Evolutionary conservation across 352 stramenopile genomes (phyloP).

Genomic region (Globisporangium lucens): DNA sequence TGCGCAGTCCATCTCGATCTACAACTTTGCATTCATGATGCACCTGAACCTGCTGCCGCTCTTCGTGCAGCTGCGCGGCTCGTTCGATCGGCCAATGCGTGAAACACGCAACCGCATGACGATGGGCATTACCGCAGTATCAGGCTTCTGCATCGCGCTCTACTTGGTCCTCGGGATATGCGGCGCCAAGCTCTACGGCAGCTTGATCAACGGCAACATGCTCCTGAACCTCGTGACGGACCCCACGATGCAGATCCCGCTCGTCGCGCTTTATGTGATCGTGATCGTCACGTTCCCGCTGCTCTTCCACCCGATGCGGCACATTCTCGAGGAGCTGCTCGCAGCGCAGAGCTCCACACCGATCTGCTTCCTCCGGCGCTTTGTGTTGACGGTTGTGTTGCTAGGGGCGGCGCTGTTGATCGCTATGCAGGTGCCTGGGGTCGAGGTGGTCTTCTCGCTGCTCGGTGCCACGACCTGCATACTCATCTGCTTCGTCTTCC

Average conservation of each 20-base stretch:
- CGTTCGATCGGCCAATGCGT: not conserved
- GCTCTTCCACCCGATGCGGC: conserved; percentile 46
- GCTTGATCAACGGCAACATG: conserved; percentile 32
- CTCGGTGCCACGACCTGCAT: conserved; percentile 65
- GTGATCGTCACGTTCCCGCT: conserved; percentile 48
- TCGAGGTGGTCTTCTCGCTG: conserved; percentile 69
- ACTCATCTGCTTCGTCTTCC: conserved; percentile 77
- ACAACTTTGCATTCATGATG: not conserved
- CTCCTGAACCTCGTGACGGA: conserved; percentile 49
- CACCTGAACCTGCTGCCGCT: not conserved
- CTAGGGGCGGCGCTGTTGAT: conserved; percentile 28
- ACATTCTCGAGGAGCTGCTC: conserved; percentile 31
- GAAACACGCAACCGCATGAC: not conserved
- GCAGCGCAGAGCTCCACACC: not conserved
- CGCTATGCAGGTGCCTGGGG: conserved; percentile 37
- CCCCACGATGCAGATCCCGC: conserved; percentile 35
- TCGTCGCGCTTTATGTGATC: conserved; percentile 40
- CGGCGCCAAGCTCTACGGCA: not conserved
- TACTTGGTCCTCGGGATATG: not conserved
- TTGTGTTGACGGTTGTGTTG: conserved; percentile 6
- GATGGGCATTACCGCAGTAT: not conserved
- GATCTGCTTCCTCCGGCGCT: not conserved
- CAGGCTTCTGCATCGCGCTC: not conserved
- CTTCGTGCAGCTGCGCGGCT: not conserved
- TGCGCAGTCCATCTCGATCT: not conserved